Percentiles rank a stretch among this genome's conserved stretches.
Evolutionary conservation across 768 basidiomycete species (phyloP).

Genomic region (Suillus occidentalis): DNA sequence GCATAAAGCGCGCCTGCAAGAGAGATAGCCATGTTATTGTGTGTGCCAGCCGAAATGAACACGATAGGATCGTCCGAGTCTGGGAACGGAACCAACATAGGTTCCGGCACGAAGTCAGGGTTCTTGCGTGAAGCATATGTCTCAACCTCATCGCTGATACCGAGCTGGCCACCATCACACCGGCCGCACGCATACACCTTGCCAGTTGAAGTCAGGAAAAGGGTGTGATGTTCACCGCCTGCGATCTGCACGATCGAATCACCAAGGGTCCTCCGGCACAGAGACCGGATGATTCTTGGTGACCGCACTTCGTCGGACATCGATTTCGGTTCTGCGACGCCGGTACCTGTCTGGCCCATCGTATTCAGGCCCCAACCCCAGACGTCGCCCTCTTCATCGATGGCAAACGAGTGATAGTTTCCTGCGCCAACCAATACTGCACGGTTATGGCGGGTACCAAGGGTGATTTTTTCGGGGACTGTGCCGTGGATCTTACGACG

Average conservation of each 20-base stretch:
- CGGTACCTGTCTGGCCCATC: conserved; percentile 80
- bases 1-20: conserved; percentile 65
- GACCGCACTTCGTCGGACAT: conserved; percentile 55
- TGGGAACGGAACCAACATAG: conserved; percentile 65
- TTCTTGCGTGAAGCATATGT: conserved; percentile 56
- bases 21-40: conserved; percentile 73
- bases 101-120: conserved; percentile 62
- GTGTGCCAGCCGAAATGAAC: conserved; percentile 65
- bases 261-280: conserved; percentile 60
- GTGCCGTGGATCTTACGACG: conserved; percentile 89
- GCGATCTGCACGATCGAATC: conserved; percentile 69
- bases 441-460: conserved; percentile 66
- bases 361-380: conserved; percentile 98
- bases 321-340: conserved; percentile 42
- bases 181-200: conserved; percentile 87
- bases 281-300: conserved; percentile 62
- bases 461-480: conserved; percentile 78
- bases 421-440: conserved; percentile 78
- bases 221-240: conserved; percentile 86
- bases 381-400: conserved; percentile 78
- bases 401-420: conserved; percentile 85
- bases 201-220: conserved; percentile 85
- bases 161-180: conserved; percentile 81
- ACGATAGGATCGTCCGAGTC: conserved; percentile 63
- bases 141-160: conserved; percentile 66